phyloP scores from a whole-genome alignment of 768 basidiomycete genomes.

The Pholiota conissans region DNA sequence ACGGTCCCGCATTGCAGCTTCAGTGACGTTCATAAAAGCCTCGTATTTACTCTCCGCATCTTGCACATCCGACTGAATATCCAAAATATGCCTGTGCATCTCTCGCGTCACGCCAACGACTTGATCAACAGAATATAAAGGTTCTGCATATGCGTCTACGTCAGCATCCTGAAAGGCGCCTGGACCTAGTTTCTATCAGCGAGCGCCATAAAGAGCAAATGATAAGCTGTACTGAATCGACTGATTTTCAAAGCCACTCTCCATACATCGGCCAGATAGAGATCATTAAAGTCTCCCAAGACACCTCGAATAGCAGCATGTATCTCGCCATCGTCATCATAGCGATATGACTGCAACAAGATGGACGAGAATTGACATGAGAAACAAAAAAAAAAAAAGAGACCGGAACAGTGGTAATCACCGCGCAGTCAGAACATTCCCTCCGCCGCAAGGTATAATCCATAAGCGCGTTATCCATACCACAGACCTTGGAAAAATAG shows the following conservation, averaged over 20 bases:
- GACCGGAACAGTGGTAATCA: not conserved
- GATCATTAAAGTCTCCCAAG: not conserved
- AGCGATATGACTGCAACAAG: not conserved
- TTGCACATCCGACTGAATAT: no score
- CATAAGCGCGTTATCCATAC: not conserved
- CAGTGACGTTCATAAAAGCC: not conserved
- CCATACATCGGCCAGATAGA: not conserved
- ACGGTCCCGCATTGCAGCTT: not conserved
- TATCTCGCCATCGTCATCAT: not conserved
- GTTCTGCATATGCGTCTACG: no score
- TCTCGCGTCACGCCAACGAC: not conserved
- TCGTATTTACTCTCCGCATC: not conserved
- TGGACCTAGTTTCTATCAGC: not conserved
- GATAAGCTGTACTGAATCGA: not conserved
- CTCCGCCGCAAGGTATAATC: not conserved
- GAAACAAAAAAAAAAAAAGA: no score
- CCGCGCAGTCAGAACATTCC: not conserved
- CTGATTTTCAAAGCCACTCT: not conserved
- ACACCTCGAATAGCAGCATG: not conserved
- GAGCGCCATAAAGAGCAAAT: not conserved
- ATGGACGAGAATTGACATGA: no score
- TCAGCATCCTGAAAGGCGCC: no score
- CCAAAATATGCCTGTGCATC: not conserved
- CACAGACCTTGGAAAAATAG: not conserved
- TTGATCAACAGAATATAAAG: not conserved